phyloP scores from a whole-genome alignment of 495 filamentous ascomycete genomes.

The Evernia prunastri region DNA sequence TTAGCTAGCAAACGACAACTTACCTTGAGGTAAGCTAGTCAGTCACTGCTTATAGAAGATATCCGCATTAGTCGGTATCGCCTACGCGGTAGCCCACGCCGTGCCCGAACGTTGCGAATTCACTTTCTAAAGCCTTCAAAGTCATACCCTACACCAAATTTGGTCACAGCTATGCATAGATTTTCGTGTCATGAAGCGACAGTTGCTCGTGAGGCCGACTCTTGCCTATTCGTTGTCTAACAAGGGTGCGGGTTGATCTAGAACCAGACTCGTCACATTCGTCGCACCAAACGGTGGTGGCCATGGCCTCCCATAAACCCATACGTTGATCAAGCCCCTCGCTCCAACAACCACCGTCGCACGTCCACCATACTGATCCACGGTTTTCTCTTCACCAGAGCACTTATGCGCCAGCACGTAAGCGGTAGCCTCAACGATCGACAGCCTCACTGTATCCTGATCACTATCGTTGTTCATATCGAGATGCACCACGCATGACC shows the following conservation, averaged over 20 bases:
- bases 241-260: neutral
- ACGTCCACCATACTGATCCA: neutral
- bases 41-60: neutral
- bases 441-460: conserved; percentile 4
- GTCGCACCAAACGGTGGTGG: neutral
- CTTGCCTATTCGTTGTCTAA: neutral
- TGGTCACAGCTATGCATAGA: neutral
- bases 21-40: neutral
- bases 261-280: neutral
- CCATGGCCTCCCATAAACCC: neutral
- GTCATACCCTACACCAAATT: neutral
- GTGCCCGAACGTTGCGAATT: neutral
- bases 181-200: neutral
- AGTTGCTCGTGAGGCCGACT: neutral
- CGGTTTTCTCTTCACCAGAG: neutral
- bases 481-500: neutral
- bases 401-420: neutral
- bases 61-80: neutral
- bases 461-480: neutral
- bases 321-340: neutral
- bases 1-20: neutral
- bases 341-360: neutral
- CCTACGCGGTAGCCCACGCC: neutral
- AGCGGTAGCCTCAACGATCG: conserved; percentile 1
- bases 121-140: neutral